phyloP scores from a whole-genome alignment of 192 early-diverging fungal species.

The Umbelopsis sp. region DNA sequence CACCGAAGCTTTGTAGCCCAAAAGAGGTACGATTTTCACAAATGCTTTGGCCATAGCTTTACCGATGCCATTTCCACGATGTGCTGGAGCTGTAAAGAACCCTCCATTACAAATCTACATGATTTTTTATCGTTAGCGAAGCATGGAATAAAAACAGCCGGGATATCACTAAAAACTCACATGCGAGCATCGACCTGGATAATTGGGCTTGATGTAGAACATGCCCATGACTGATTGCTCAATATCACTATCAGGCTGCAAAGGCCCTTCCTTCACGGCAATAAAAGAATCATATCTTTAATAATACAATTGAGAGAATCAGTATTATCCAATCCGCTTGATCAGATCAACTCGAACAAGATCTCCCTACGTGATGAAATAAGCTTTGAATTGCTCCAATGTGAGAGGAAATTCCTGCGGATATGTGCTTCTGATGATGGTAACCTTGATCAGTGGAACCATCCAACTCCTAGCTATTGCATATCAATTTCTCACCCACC shows the following conservation, averaged over 20 bases:
- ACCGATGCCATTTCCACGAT: conserved; percentile 62
- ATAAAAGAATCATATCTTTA: conserved; percentile 55
- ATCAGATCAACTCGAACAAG: neutral
- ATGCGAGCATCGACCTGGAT: conserved; percentile 66
- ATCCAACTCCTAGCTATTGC: too few relatives aligned
- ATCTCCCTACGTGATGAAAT: conserved; percentile 46
- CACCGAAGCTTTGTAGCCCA: conserved; percentile 74
- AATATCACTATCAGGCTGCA: conserved; percentile 38
- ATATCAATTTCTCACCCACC: conserved; percentile 38
- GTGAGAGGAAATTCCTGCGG: conserved; percentile 61
- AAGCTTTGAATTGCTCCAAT: conserved; percentile 47
- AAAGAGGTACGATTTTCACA: conserved; percentile 57
- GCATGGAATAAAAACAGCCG: neutral
- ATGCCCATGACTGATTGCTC: conserved; percentile 56
- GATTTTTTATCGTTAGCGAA: neutral
- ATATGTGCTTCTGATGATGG: conserved; percentile 57
- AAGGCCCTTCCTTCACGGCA: conserved; percentile 38
- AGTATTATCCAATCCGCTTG: too few relatives aligned
- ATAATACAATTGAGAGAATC: neutral
- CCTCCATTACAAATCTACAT: conserved; percentile 76
- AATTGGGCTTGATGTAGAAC: conserved; percentile 84
- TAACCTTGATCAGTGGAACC: neutral
- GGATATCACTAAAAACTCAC: conserved; percentile 15
- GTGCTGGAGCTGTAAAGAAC: conserved; percentile 57
- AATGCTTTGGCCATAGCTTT: conserved; percentile 65